Percentiles rank a stretch among this genome's conserved stretches.
phyloP scores from a whole-genome alignment of 176 grass and related monocot species.

The Triticum turgidum region DNA sequence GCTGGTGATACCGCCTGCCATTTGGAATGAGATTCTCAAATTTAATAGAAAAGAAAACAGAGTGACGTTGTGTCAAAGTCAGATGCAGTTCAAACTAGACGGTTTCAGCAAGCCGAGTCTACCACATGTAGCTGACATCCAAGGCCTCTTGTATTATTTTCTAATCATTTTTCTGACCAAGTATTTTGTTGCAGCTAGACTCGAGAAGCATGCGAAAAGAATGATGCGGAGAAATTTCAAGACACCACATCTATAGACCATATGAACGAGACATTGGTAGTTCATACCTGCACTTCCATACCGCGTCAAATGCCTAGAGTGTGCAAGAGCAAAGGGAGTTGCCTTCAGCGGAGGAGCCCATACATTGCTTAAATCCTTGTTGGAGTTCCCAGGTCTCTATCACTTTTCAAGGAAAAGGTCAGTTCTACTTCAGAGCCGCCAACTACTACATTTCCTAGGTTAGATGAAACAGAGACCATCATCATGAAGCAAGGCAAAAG shows the following conservation, averaged over 20 bases:
- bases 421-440: constrained; percentile 53
- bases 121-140: constrained; percentile 8
- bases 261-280: background rate
- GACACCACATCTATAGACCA: background rate
- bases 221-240: constrained; percentile 2
- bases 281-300: constrained; percentile 38
- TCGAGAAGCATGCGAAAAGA: constrained; percentile 16
- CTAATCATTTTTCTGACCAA: constrained; percentile 25
- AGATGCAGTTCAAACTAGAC: constrained; percentile 18
- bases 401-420: constrained; percentile 51
- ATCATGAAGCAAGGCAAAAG: constrained; percentile 39
- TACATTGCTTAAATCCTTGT: constrained; percentile 51
- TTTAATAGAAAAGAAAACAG: background rate
- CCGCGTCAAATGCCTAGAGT: constrained; percentile 16
- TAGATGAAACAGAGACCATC: constrained; percentile 24
- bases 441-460: constrained; percentile 41
- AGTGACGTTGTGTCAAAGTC: background rate
- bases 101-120: constrained; percentile 9
- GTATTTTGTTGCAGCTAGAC: constrained; percentile 21
- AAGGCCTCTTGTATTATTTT: constrained; percentile 31
- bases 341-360: constrained; percentile 28
- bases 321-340: constrained; percentile 31
- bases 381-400: constrained; percentile 48
- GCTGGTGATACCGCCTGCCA: constrained; percentile 26
- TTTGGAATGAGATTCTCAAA: constrained; percentile 21